Percentiles rank a stretch among this genome's conserved stretches.
Conservation (phyloP, 495 filamentous ascomycete species). For the Neurospora sp. region DNA sequence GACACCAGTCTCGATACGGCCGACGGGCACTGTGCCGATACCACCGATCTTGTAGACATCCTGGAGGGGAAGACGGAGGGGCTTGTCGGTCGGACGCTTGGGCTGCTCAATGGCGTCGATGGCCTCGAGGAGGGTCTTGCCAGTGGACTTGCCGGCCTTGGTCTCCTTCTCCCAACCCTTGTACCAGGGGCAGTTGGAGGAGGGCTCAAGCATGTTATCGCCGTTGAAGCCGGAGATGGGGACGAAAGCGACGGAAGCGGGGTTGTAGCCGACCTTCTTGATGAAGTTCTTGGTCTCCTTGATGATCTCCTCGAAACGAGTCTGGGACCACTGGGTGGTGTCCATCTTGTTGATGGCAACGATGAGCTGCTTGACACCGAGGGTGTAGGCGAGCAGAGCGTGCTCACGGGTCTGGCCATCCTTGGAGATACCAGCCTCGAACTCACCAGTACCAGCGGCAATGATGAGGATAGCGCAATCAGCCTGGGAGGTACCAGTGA, state of each 20-base stretch:
- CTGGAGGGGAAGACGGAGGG: conserved; percentile 99
- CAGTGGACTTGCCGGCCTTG: conserved; percentile 79
- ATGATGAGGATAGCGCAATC: conserved; percentile 99
- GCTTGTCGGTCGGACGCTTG: conserved; percentile 88
- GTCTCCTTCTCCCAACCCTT: conserved; percentile 99
- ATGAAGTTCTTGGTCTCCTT: conserved; percentile 99
- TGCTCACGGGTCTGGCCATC: conserved; percentile 99
- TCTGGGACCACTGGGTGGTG: conserved; percentile 96
- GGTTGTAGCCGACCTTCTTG: conserved; percentile 99
- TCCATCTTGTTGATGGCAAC: conserved; percentile 99
- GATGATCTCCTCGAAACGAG: conserved; percentile 96
- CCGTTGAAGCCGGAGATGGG: conserved; percentile 99
- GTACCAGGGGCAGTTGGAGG: conserved; percentile 98
- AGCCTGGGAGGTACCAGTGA: conserved; percentile 99
- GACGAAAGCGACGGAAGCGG: conserved; percentile 95
- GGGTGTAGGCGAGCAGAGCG: conserved; percentile 99
- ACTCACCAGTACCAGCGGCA: conserved; percentile 99
- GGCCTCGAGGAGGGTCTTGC: conserved; percentile 98
- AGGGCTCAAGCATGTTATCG: conserved; percentile 97
- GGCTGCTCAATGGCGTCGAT: conserved; percentile 95
- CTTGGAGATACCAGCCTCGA: conserved; percentile 99
- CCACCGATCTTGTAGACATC: conserved; percentile 99
- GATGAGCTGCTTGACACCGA: conserved; percentile 99
- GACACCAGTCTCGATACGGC: conserved; percentile 99
- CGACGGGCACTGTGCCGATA: conserved; percentile 99